phyloP scores from a whole-genome alignment of 2,329 filamentous ascomycete species.

The Aureobasidium sp. region DNA sequence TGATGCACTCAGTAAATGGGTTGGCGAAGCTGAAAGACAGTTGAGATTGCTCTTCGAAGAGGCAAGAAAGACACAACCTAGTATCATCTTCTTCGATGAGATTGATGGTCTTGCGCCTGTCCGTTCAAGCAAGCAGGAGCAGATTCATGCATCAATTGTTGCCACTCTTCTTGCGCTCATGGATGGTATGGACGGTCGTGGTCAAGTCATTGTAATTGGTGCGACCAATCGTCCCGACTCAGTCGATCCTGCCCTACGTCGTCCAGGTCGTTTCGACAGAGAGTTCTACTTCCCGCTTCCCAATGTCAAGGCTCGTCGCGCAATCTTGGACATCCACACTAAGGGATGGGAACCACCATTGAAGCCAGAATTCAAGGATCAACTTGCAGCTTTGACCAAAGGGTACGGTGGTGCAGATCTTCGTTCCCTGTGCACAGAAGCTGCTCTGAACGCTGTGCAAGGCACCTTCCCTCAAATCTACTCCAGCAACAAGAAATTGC shows the following conservation, averaged over 20 bases:
- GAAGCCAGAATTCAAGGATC: conserved; percentile 67
- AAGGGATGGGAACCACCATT: conserved; percentile 80
- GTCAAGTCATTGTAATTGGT: conserved; percentile 96
- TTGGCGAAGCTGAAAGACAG: conserved; percentile 94
- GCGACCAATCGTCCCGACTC: conserved; percentile 97
- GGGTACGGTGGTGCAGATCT: conserved; percentile 95
- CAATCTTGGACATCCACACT: conserved; percentile 93
- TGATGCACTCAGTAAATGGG: conserved; percentile 97
- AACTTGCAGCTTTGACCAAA: conserved; percentile 81
- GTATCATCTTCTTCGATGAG: conserved; percentile 99
- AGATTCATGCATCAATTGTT: conserved; percentile 96
- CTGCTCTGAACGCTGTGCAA: conserved; percentile 90
- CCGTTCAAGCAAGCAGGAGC: conserved; percentile 94
- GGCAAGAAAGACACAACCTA: conserved; percentile 88
- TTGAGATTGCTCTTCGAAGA: conserved; percentile 90
- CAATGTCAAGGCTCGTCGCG: conserved; percentile 66
- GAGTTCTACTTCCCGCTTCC: conserved; percentile 98
- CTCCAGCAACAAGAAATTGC: conserved; percentile 75
- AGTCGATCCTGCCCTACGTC: conserved; percentile 88
- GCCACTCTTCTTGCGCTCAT: conserved; percentile 88
- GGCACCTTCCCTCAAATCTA: conserved; percentile 96
- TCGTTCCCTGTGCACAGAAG: conserved; percentile 89
- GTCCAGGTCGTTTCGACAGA: conserved; percentile 89
- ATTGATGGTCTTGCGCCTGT: conserved; percentile 96
- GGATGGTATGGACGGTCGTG: conserved; percentile 97